Evolutionary conservation across 208 protist species (phyloP).

Genomic region (Borovskyia barvae): DNA sequence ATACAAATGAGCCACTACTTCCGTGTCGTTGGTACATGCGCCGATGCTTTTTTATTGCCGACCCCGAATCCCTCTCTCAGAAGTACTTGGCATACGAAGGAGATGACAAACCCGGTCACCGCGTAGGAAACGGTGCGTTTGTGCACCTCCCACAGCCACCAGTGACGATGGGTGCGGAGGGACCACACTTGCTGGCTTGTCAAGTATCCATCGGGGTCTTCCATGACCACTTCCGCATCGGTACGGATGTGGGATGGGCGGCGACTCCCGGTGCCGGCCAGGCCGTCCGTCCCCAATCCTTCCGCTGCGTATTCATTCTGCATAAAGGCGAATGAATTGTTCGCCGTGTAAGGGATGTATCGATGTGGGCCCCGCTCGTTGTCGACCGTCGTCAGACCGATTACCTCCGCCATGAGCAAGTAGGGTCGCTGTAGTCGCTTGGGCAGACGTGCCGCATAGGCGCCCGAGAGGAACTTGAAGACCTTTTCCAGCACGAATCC

Average conservation of each 20-base stretch:
- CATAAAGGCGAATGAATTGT: conserved; percentile 29
- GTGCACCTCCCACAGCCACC: conserved; percentile 77
- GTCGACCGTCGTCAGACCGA: conserved; percentile 32
- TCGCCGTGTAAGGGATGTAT: conserved; percentile 26
- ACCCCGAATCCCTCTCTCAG: conserved; percentile 35
- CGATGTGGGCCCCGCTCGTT: conserved; percentile 25
- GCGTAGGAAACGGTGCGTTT: conserved; percentile 48
- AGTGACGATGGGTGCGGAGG: conserved; percentile 59
- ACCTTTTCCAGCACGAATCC: conserved; percentile 27
- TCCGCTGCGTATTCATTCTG: conserved; percentile 1
- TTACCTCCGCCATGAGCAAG: conserved; percentile 16
- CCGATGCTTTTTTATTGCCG: neutral
- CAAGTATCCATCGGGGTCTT: conserved; percentile 40
- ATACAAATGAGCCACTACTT: neutral
- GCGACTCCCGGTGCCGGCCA: neutral
- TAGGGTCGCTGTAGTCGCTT: conserved; percentile 19
- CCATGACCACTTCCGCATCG: conserved; percentile 9
- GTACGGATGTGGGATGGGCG: neutral
- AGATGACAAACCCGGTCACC: conserved; percentile 35
- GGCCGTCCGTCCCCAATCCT: neutral
- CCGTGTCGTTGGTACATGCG: neutral
- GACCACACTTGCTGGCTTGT: conserved; percentile 48
- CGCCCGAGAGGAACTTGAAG: conserved; percentile 43
- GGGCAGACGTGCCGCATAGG: conserved; percentile 23
- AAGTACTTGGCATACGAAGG: conserved; percentile 41